Evolutionary conservation across 371 early-diverging fungal genomes (phyloP).

Genomic region (Umbelopsis sp.): DNA sequence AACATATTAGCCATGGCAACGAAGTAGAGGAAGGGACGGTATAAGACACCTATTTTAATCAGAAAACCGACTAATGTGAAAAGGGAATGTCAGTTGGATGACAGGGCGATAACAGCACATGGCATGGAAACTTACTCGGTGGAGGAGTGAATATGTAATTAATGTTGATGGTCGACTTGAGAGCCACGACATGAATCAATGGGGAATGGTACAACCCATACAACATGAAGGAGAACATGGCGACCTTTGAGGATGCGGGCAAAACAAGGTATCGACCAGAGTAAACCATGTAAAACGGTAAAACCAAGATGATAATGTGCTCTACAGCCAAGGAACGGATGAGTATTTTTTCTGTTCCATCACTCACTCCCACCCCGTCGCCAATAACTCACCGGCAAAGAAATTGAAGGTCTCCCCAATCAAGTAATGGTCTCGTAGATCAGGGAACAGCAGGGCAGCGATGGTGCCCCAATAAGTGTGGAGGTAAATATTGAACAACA

Average conservation of each 20-base stretch:
- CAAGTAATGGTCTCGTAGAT: slow-evolving; percentile 56
- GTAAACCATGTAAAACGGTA: slow-evolving; percentile 64
- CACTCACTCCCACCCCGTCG: neutral
- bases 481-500: slow-evolving; percentile 63
- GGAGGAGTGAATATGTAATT: slow-evolving; percentile 67
- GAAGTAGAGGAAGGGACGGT: slow-evolving; percentile 29
- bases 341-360: neutral
- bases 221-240: slow-evolving; percentile 57
- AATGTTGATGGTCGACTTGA: slow-evolving; percentile 58
- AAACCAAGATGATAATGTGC: slow-evolving; percentile 54
- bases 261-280: slow-evolving; percentile 59
- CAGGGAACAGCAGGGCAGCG: slow-evolving; percentile 60
- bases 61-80: slow-evolving; percentile 24
- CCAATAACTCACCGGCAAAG: slow-evolving; percentile 51
- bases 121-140: slow-evolving; percentile 40
- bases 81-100: neutral
- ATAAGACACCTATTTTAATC: slow-evolving; percentile 24
- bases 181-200: slow-evolving; percentile 52
- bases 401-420: slow-evolving; percentile 64
- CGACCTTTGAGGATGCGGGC: slow-evolving; percentile 53
- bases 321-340: slow-evolving; percentile 32
- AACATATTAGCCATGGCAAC: slow-evolving; percentile 35
- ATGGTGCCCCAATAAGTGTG: slow-evolving; percentile 68
- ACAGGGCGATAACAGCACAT: neutral
- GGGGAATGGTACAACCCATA: slow-evolving; percentile 63